Evolutionary conservation across 2,329 filamentous ascomycete species (phyloP).

Genomic region (Fusarium haematococcum): DNA sequence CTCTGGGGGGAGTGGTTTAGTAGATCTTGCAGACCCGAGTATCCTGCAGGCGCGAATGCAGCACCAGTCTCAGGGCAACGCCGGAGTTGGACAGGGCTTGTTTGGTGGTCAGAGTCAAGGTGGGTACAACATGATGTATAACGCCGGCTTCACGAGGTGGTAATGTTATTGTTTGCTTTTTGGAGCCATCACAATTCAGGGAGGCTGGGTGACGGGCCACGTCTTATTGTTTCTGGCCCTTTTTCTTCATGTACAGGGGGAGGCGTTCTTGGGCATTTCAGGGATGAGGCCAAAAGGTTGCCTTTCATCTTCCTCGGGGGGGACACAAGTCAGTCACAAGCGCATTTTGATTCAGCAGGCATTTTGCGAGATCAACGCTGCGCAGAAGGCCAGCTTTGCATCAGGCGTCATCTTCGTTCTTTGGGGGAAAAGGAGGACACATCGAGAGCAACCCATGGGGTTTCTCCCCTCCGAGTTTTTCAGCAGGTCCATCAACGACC

Average conservation of each 20-base stretch:
- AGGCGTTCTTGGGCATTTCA: slow-evolving; percentile 48
- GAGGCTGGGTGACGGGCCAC: slow-evolving; percentile 39
- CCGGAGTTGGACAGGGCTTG: slow-evolving; percentile 87
- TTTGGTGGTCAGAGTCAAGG: slow-evolving; percentile 91
- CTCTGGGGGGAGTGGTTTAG: slow-evolving; percentile 98
- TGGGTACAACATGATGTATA: slow-evolving; percentile 97
- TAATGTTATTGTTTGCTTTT: slow-evolving; percentile 51
- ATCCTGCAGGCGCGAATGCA: slow-evolving; percentile 98
- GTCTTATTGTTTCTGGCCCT: slow-evolving; percentile 36
- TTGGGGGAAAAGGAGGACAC: slow-evolving; percentile 41
- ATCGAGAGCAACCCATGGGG: slow-evolving; percentile 35
- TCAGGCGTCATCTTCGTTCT: slow-evolving; percentile 48
- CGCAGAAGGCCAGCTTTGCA: slow-evolving; percentile 46
- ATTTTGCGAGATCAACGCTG: slow-evolving; percentile 46
- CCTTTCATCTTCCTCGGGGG: slow-evolving; percentile 42
- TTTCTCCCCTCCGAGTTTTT: slow-evolving; percentile 33
- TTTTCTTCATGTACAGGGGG: slow-evolving; percentile 36
- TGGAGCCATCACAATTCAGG: slow-evolving; percentile 30
- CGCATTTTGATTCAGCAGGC: slow-evolving; percentile 49
- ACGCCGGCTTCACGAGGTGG: slow-evolving; percentile 77
- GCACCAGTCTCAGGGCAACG: slow-evolving; percentile 84
- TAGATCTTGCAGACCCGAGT: slow-evolving; percentile 99
- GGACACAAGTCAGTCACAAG: slow-evolving; percentile 47
- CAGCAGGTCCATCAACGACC: slow-evolving; percentile 38
- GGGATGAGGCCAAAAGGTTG: slow-evolving; percentile 34